phyloP scores from a whole-genome alignment of 169 alveolate genomes.

The Plasmodium gonderi region DNA sequence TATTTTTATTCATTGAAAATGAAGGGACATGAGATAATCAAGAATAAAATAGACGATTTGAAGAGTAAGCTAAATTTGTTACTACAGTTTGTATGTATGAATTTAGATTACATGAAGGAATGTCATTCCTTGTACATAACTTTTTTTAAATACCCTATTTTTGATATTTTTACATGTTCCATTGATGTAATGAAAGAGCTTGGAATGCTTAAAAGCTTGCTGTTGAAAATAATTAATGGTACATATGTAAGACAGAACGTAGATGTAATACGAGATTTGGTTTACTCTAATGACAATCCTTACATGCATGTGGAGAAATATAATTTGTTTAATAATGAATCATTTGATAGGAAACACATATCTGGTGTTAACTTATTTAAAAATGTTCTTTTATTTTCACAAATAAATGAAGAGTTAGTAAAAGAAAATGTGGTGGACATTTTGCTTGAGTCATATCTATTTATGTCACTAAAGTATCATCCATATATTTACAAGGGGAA shows the following conservation, averaged over 20 bases:
- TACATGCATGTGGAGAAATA: background rate
- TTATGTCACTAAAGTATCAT: conserved; percentile 37
- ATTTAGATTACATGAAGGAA: background rate
- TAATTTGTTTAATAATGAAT: conserved; percentile 18
- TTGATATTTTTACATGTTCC: conserved; percentile 7
- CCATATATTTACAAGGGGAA: conserved; percentile 33
- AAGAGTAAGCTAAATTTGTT: conserved; percentile 16
- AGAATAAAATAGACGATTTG: background rate
- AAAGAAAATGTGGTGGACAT: conserved; percentile 24
- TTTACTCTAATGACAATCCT: background rate
- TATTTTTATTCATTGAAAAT: conserved; percentile 43
- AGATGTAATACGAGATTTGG: conserved; percentile 8
- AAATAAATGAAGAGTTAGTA: conserved; percentile 7
- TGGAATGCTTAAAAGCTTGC: background rate
- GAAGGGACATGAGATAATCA: conserved; percentile 11
- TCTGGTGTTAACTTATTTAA: conserved; percentile 62
- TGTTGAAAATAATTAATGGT: conserved; percentile 4
- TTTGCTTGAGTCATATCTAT: conserved; percentile 8
- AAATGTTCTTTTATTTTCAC: conserved; percentile 44
- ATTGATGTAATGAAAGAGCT: conserved; percentile 10
- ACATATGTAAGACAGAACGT: background rate
- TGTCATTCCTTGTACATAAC: conserved; percentile 12
- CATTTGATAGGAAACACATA: conserved; percentile 13
- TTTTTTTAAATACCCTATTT: conserved; percentile 42
- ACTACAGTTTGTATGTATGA: conserved; percentile 5